phyloP scores from a whole-genome alignment of 2,329 filamentous ascomycete species.

The Colletotrichum karsti region DNA sequence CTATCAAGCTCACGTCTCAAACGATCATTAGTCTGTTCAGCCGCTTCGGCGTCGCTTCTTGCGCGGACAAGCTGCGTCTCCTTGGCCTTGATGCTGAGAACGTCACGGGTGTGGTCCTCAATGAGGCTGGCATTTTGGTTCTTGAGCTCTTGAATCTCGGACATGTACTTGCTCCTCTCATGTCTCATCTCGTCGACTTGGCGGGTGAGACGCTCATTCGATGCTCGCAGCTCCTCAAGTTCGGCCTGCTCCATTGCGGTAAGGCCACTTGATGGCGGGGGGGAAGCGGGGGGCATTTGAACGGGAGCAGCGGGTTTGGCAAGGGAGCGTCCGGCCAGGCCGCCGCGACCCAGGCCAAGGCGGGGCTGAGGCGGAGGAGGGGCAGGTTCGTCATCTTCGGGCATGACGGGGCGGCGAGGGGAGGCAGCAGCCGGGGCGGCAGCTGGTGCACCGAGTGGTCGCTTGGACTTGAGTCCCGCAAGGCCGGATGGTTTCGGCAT shows the following conservation, averaged over 20 bases:
- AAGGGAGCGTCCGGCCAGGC: conserved; percentile 86
- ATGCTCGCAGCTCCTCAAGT: conserved; percentile 84
- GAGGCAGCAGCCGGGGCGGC: neutral
- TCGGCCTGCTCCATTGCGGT: conserved; percentile 88
- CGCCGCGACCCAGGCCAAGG: conserved; percentile 76
- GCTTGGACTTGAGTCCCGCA: conserved; percentile 68
- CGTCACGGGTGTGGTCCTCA: conserved; percentile 95
- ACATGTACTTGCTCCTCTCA: conserved; percentile 82
- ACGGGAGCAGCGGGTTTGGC: conserved; percentile 73
- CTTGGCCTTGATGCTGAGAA: conserved; percentile 96
- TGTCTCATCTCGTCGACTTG: conserved; percentile 83
- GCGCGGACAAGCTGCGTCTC: conserved; percentile 96
- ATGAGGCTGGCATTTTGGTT: conserved; percentile 97
- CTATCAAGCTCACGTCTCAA: conserved; percentile 90
- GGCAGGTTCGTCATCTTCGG: conserved; percentile 64
- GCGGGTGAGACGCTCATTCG: conserved; percentile 80
- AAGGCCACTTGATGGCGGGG: conserved; percentile 71
- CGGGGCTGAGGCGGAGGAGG: conserved; percentile 68
- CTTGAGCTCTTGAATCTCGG: conserved; percentile 92
- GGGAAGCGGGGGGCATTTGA: conserved; percentile 59
- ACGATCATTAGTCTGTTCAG: conserved; percentile 85
- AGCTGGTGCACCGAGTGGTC: conserved; percentile 50
- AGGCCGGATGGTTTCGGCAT: conserved; percentile 62
- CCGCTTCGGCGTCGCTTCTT: conserved; percentile 86
- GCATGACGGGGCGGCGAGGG: conserved; percentile 62